Base-by-base conservation (phyloP, 2,329 filamentous ascomycete species). In the Ilyonectria sp. region DNA sequence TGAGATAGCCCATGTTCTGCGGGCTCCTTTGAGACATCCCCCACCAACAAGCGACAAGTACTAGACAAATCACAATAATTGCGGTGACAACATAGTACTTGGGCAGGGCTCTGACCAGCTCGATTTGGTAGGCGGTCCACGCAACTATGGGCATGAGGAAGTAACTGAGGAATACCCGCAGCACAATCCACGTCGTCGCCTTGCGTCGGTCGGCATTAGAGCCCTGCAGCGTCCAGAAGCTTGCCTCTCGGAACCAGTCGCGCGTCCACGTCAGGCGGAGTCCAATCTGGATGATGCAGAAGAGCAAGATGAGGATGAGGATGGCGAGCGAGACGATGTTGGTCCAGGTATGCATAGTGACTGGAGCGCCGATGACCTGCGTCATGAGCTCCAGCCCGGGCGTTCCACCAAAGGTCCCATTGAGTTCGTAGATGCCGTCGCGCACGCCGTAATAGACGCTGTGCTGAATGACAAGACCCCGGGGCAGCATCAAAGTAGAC, bases 141-240 rank as follows among this genome's bases (percentile, higher is more conserved):
- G 92, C 86, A 10, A 94, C 86, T 50, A 94, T 85, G 0, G 93
- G 93, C 7, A 94, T 81, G 50, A 94, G 83, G 73, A 95, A 91
- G 80, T 91, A 95, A 79, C 93, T 94, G 82, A 93, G 92, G 7
- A 93, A 86, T 65, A 94, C 68, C 10, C 57, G 67, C 37, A 33
- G 55, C 35, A 40, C 69, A 53, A 37, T 50, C 40, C 62, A 65
- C n/a, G 43, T 56, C 55, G 54, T 56, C 46, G 86, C 60, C 50
- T 70, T 85, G 9, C 83, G 87, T 57, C 87, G 80, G 6, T 68
- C 53, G 2, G 29, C 17, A 0, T 66, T 33, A 11, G 68, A 62
- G 2, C 55, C 49, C 3, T 71, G 65, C 1, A 74, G 19, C 1
- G 61, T 57, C 69, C 68, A 71, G 4, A 53, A 66, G 1, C 73